Evolutionary conservation across 2,329 filamentous ascomycete genomes (phyloP), one percentile per base, ranked within the genome.

Genomic region (Fusarium sacchari): DNA sequence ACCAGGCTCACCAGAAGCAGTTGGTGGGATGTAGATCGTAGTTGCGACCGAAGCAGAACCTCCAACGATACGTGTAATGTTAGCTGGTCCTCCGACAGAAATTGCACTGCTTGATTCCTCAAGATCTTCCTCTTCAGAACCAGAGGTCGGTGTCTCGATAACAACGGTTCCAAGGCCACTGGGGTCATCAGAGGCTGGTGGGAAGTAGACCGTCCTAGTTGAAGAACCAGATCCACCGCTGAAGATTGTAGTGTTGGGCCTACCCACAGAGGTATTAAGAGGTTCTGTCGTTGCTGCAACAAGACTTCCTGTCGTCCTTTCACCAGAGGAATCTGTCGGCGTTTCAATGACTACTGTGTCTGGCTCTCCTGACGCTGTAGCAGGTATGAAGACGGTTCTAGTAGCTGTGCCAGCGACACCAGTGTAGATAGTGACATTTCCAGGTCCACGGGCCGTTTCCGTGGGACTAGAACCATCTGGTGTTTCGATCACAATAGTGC

Each of bases 401-500:
- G 52, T 64, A 9, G 64, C 64, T 30, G 59, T 49, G 1, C 67
- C 57, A 22, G 42, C 24, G 5, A 61, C 30, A 13, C 64, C 39
- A 6, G 57, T 69, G 22, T 52, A 69, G 0, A 64, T 69, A 1
- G 67, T 69, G 17, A 69, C 9, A 10, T 64, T 69, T 6, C 39
- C 62, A 30, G 58, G 47, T 24, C 22, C 37, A 18, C 43, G 22
- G 1, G 28, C 13, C 8, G 63, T 59, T 24, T 59, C 39, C 1
- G 52, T 59, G 1, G 60, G 32, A n/a, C 32, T 46, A 32, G 52
- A 62, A 7, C 52, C 52, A 34, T 62, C 52, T 7, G 58, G 58
- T 9, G 26, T 60, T 3, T 46, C 39, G 17, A 69, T 64, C 10
- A 69, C 26, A 6, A 69, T 22, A 22, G 67, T 69, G 1, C 67